Conservation (phyloP, 192 early-diverging fungal genomes). For the Umbelopsis sp. region DNA sequence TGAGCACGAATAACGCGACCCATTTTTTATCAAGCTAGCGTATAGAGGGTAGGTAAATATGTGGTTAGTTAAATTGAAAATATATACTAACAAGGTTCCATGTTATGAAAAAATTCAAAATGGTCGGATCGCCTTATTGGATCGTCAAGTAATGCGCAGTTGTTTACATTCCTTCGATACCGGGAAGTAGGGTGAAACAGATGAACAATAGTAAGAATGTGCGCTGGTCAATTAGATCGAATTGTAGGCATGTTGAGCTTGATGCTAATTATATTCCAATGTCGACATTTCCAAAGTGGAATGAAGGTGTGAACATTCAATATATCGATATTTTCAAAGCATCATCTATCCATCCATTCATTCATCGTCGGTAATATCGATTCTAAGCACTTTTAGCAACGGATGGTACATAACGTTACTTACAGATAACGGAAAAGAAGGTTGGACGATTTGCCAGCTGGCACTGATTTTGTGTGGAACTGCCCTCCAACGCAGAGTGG, state of each 20-base stretch:
- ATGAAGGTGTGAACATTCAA: background rate
- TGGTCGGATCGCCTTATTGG: background rate
- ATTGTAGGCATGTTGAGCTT: no score
- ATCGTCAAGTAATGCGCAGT: no score
- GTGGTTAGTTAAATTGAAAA: background rate
- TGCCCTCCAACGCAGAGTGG: background rate
- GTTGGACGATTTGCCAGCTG: background rate
- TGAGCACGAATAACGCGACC: constrained; percentile 99
- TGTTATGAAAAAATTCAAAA: background rate
- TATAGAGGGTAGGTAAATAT: background rate
- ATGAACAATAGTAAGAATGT: background rate
- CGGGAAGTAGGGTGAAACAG: background rate
- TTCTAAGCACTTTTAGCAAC: background rate
- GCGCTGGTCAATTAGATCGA: no score
- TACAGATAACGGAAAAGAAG: constrained; percentile 16
- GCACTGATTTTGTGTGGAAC: constrained; percentile 1
- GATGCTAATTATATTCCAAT: background rate
- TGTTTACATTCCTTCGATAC: background rate
- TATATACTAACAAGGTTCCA: no score
- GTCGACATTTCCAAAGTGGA: background rate
- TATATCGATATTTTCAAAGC: background rate
- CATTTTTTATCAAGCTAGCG: constrained; percentile 58
- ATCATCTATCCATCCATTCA: background rate
- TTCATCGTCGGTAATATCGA: background rate
- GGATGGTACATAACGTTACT: constrained; percentile 12